Percentiles rank a stretch among this genome's conserved stretches.
phyloP scores from a whole-genome alignment of 225 moss, liverwort and hornwort species.

The Pseudisothecium myosuroides region DNA sequence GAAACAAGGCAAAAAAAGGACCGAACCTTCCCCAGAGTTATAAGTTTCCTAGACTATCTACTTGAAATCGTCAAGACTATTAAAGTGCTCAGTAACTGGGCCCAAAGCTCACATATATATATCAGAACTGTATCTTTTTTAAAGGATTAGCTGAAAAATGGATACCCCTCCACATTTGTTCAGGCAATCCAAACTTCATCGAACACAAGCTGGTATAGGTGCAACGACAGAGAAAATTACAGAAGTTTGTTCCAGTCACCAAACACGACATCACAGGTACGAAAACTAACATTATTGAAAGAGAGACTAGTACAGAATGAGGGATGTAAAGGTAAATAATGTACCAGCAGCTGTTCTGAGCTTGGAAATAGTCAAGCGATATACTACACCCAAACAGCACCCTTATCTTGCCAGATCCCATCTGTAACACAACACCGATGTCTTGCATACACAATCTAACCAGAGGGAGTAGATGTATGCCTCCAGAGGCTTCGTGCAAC shows the following conservation, averaged over 20 bases:
- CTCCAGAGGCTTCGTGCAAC: conserved; percentile 88
- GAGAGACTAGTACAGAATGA: background rate
- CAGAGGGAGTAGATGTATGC: conserved; percentile 77
- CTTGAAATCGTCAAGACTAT: background rate
- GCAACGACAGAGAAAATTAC: background rate
- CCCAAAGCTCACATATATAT: background rate
- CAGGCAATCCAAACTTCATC: background rate
- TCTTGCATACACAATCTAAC: conserved; percentile 57
- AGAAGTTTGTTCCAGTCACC: background rate
- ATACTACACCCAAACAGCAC: conserved; percentile 63
- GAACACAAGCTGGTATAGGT: background rate
- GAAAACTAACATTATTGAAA: background rate
- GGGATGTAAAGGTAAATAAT: background rate
- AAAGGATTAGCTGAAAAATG: background rate
- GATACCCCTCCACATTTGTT: background rate
- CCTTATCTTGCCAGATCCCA: conserved; percentile 77
- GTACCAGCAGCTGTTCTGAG: conserved; percentile 82
- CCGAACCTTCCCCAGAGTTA: background rate
- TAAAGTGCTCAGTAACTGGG: background rate
- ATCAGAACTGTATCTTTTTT: background rate
- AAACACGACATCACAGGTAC: background rate
- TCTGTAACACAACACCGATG: conserved; percentile 68
- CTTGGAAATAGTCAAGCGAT: conserved; percentile 87
- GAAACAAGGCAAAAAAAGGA: background rate
- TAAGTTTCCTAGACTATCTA: background rate